Evolutionary conservation across 768 basidiomycete genomes (phyloP), one percentile per base, ranked within the genome.

Genomic region (Leccinum pellstonianum): DNA sequence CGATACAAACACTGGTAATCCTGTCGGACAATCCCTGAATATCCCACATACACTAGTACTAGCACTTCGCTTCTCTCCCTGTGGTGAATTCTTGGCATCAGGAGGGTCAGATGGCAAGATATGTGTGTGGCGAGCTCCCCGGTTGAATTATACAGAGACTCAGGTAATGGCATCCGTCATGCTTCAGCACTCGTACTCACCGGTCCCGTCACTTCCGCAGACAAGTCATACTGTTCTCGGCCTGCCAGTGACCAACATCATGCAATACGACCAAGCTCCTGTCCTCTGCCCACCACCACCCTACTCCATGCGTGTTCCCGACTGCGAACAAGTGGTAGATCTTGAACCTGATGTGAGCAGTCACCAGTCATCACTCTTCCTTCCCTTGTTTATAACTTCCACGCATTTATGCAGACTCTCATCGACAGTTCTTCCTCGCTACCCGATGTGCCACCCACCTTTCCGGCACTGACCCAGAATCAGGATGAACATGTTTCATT

Each of bases 21-120:
- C 19, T 19, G 33, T 35, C 19, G 6, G 19, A 52, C 31, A 19
- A 19, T 7, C 12, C 8, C 15, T 33, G 4, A 2, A 14, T 19
- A 14, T 14, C 14, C 33, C 5, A 7, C 25, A 0, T 1, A 25
- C 25, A 25, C 25, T 0, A 27, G 25, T 0, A 1, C 11, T 0
- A 27, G 25, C 1, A 1, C 11, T 35, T 33, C 19, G 0, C 19
- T 52, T 52, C 52, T 52, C 52, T 52, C 31, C 51, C 31, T 52
- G 3, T 7, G 52, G 19, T 8, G 11, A 52, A 7, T 21, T 35
- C 12, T 6, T 52, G 31, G 33, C 19, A 3, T 19, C 27, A 35
- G 52, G 19, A 33, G 4, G 23, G 23, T 23, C 23, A 23, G 23
- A 23, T 23, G 23, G 23, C 23, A 23, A 23, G 25, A 1, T 25